Percentiles rank a stretch among this genome's conserved stretches.
These are phyloP conservation scores for Xylaria acuta DNA, from an alignment of 495 filamentous ascomycete genomes.

Conservation along the genomic window DNA sequence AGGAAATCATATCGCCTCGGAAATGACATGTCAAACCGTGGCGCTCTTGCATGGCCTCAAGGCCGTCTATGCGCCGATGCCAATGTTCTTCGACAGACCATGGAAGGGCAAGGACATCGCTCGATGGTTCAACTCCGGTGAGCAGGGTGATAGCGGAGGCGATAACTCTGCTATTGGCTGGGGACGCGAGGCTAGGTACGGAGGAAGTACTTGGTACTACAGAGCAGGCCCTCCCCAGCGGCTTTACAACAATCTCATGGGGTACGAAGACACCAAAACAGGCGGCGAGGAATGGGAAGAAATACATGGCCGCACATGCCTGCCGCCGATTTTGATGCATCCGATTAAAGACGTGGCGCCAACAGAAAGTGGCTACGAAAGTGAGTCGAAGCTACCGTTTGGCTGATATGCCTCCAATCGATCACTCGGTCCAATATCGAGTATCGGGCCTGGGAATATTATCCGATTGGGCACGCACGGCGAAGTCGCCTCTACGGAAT, in stretches of 20 bases:
- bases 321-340: slow-evolving; percentile 63
- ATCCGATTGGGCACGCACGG: background rate
- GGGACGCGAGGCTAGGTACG: slow-evolving; percentile 61
- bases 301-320: slow-evolving; percentile 56
- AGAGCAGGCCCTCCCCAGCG: slow-evolving; percentile 57
- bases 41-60: slow-evolving; percentile 76
- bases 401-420: slow-evolving; percentile 10
- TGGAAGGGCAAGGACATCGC: slow-evolving; percentile 64
- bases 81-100: slow-evolving; percentile 69
- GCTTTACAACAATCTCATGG: slow-evolving; percentile 69
- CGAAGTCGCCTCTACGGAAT: background rate
- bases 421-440: background rate
- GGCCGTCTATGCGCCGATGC: slow-evolving; percentile 70
- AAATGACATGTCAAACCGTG: slow-evolving; percentile 72
- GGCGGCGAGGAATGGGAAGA: slow-evolving; percentile 62
- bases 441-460: background rate
- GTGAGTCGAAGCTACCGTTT: slow-evolving; percentile 40
- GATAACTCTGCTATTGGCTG: slow-evolving; percentile 56
- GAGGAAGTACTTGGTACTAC: slow-evolving; percentile 66
- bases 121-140: slow-evolving; percentile 67
- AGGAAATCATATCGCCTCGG: slow-evolving; percentile 69
- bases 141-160: slow-evolving; percentile 53
- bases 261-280: slow-evolving; percentile 57
- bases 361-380: slow-evolving; percentile 48
- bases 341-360: slow-evolving; percentile 59